Percentiles rank a stretch among this genome's conserved stretches.
phyloP scores from a whole-genome alignment of 2,329 filamentous ascomycete genomes.

The Kalmusia sp. region DNA sequence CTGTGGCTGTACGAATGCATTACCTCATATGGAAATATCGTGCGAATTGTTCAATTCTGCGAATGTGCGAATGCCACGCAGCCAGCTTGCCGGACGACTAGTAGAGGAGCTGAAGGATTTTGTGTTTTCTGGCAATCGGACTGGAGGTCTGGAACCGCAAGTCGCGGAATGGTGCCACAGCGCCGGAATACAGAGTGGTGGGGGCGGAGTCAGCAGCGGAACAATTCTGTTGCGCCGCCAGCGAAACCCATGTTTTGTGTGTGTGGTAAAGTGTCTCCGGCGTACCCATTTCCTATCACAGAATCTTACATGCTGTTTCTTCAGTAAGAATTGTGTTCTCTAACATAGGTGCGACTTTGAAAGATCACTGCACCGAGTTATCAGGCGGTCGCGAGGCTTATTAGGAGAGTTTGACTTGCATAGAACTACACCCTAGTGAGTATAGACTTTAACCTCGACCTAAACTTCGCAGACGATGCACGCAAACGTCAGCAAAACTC shows the following conservation, averaged over 20 bases:
- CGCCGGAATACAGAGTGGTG: not conserved
- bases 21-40: not conserved
- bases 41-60: not conserved
- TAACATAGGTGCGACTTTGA: too few species aligned
- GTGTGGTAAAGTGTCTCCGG: too few species aligned
- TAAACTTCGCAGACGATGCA: not conserved
- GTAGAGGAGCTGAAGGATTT: not conserved
- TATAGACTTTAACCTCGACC: not conserved
- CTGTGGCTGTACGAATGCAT: not conserved
- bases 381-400: too few species aligned
- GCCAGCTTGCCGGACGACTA: not conserved
- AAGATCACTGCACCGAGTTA: too few species aligned
- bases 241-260: not conserved
- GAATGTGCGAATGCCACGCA: not conserved
- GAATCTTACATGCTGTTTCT: too few species aligned
- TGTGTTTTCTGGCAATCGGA: not conserved
- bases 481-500: too few species aligned
- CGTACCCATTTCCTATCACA: too few species aligned
- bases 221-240: not conserved
- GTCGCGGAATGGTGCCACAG: not conserved
- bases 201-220: not conserved
- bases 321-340: too few species aligned
- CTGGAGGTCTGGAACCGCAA: not conserved
- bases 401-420: not conserved
- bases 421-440: not conserved